Evolutionary conservation across 192 early-diverging fungal genomes (phyloP), one percentile per base, ranked within the genome.

Genomic region (Entomortierella beljakovae): DNA sequence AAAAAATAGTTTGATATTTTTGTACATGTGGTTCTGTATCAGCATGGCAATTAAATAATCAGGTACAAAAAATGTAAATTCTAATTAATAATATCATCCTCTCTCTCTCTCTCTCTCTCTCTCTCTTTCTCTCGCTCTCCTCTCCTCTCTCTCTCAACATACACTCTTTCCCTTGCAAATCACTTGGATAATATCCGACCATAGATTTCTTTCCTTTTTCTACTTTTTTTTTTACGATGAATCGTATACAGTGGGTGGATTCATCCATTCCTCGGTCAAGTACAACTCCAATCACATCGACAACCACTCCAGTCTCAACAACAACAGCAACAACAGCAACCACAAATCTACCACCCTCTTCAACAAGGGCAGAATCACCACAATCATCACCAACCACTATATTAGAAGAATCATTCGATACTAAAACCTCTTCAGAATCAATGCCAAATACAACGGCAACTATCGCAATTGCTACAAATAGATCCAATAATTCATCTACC

Each of bases 161-260:
- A n/a, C n/a, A n/a, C n/a, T 51, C 35, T 6, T 28, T 35, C 29
- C 11, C 51, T 38, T 48, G 25, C 34, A 20, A 23, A 38, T 49
- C 51, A 26, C 63, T 32, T 16, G 1, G 51, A 18, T 43, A 43
- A 8, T 43, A 43, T n/a, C n/a, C n/a, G n/a, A n/a, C n/a, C n/a
- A n/a, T n/a, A n/a, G n/a, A n/a, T n/a, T n/a, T n/a, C n/a, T n/a
- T n/a, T n/a, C 26, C 52, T n/a, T 33, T 22, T n/a, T 57, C 6
- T 32, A 5, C 15, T 37, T n/a, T 2, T 57, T n/a, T 37, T 37
- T 25, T 20, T 18, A 10, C 11, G 7, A 68, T 68, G 65, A 58
- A 57, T 50, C 65, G 46, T n/a, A 46, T 58, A 50, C 65, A 68
- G 26, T 37, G 57, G 65, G n/a, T 50, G 15, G 65, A 68, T 58